Base-by-base conservation (phyloP, 495 filamentous ascomycete genomes). In the Chaetomidium leptoderma region DNA sequence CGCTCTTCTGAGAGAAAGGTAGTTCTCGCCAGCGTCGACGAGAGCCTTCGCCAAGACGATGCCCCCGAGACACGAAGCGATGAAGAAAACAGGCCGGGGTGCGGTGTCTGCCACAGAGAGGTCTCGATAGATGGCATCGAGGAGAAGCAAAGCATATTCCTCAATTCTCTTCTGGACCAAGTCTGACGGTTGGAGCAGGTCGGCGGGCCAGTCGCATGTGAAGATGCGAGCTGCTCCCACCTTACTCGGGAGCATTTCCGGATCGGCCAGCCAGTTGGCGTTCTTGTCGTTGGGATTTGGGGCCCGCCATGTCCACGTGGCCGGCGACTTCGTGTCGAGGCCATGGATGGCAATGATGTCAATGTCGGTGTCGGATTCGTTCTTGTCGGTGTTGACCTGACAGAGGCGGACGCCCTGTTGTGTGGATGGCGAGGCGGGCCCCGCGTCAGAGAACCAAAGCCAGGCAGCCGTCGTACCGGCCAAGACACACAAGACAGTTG, bases 1-100 rank as follows among this genome's bases (percentile, higher is more conserved):
- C 19, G 57, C 59, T 50, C 30, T 49, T 45, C 36, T 42, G 3
- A 72, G 19, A 45, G 30, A 11, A 21, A 7, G 13, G 36, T 64
- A 66, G 19, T 65, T 50, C 3, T 57, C 40, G 29, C 17, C 39
- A 17, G 58, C 62, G 39, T 49, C 48, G 19, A 55, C 56, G 21
- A 70, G 63, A 49, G 70, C 66, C 62, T 66, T 62, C 36, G 53
- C 60, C 56, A 73, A 55, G 59, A 71, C 54, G 53, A 73, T 56
- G 5, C 70, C 70, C 4, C 70, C 68, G 30, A 73, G 62, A 57
- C 70, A 73, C 21, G 70, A 73, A 6, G 69, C 68, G 50, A 73
- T 68, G 60, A 73, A 73, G 51, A 71, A n/a, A 47, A 73, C 61
- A 23, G 66, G 70, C 47, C 67, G 61, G 14, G n/a, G 35, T 55